phyloP scores from a whole-genome alignment of 2,329 filamentous ascomycete genomes.

The Fusarium humuli region DNA sequence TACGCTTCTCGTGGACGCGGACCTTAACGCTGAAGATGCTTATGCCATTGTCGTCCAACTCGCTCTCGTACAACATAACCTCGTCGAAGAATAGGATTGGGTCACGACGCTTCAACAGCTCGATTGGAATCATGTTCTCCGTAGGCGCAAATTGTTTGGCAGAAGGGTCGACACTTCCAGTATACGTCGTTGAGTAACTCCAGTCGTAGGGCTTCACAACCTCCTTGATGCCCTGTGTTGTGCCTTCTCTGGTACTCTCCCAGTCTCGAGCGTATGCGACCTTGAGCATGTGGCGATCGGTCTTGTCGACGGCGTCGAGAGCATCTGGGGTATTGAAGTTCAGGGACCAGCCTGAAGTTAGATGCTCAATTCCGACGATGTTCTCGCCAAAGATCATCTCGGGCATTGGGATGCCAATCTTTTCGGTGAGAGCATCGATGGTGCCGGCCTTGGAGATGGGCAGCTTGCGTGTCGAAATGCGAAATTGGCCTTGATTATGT shows the following conservation, averaged over 20 bases:
- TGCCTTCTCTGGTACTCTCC: constrained; percentile 75
- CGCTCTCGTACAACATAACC: constrained; percentile 95
- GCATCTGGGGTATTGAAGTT: constrained; percentile 88
- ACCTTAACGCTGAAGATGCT: constrained; percentile 91
- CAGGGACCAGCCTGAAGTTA: constrained; percentile 80
- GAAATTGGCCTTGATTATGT: constrained; percentile 74
- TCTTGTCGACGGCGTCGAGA: constrained; percentile 93
- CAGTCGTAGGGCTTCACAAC: constrained; percentile 97
- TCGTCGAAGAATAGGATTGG: constrained; percentile 98
- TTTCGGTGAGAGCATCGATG: constrained; percentile 85
- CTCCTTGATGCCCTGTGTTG: constrained; percentile 88
- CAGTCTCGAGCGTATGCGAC: constrained; percentile 94
- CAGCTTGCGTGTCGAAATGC: constrained; percentile 85
- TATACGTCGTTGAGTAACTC: constrained; percentile 94
- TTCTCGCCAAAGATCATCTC: constrained; percentile 99
- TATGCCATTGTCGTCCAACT: constrained; percentile 97
- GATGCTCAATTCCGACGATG: constrained; percentile 78
- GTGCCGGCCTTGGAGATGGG: constrained; percentile 93
- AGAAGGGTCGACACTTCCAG: constrained; percentile 70
- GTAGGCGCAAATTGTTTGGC: constrained; percentile 47
- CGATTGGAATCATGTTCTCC: constrained; percentile 76
- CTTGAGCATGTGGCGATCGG: constrained; percentile 87
- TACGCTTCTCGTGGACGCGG: constrained; percentile 88
- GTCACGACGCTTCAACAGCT: constrained; percentile 87
- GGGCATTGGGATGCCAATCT: constrained; percentile 86